Base-by-base conservation (phyloP, 768 basidiomycete genomes). In the Mycena sanguinolenta region DNA sequence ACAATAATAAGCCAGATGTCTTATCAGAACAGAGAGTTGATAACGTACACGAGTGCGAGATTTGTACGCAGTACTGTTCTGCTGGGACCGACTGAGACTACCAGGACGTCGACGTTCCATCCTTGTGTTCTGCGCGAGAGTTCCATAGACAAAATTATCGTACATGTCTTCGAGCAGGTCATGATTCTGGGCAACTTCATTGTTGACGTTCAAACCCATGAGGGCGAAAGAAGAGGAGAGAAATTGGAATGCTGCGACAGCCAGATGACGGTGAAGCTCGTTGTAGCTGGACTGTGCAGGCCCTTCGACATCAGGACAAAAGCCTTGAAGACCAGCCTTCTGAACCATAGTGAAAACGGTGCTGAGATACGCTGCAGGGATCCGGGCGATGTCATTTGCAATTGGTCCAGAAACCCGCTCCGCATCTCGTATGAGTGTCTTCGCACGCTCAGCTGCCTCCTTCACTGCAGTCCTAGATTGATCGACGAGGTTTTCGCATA, bases 281-380 rank as follows among this genome's bases (percentile, higher is more conserved):
- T 69, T 69, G 54, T 58, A 63, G 4, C 1, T 42, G 5, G 68
- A 69, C 19, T 69, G 54, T 34, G 38, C 55, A n/a, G 62, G 68
- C 17, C 68, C 68, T 19, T 55, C 52, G 55, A 69, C 34, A 44
- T 69, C 68, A 23, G 68, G 68, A 34, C 36, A 50, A 21, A 69
- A 69, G 17, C 55, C 32, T 13, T 55, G n/a, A 3, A 69, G 44
- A 14, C 68, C 68, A 19, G 61, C 30, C 3, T 58, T 54, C 17
- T 42, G 30, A 34, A 69, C 32, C 50, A 59, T 59, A 23, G 57
- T 60, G 50, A 64, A 66, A 12, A 62, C 69, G 9, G 38, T 57
- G 9, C 58, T 60, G 21, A 65, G 52, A 58, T 71, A 59, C 6
- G 2, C 17, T 27, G 32, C 50, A 23, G 63, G 52, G 39, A 71